Conservation (phyloP, 345 rosid genomes). For the Salix viminalis region DNA sequence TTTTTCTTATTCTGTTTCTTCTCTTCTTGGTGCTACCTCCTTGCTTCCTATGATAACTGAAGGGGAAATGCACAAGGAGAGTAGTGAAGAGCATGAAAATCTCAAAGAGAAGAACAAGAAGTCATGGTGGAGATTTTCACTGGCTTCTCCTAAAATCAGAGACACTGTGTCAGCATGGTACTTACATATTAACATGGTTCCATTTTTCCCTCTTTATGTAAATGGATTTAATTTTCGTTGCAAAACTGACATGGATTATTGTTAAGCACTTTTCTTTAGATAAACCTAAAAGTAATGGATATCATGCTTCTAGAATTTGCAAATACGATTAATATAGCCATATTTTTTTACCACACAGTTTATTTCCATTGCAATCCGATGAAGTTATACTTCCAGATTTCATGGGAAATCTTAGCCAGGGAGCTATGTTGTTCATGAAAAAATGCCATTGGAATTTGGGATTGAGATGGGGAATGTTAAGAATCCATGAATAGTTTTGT, state of each 20-base stretch:
- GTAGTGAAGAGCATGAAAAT: conserved; percentile 32
- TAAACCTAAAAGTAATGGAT: background rate
- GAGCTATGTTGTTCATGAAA: background rate
- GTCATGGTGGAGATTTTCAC: conserved; percentile 76
- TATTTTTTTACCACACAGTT: conserved; percentile 5
- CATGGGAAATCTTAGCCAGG: background rate
- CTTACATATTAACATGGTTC: background rate
- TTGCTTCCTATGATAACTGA: conserved; percentile 59
- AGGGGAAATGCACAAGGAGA: conserved; percentile 32
- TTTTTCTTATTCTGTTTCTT: conserved; percentile 68
- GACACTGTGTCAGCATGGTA: conserved; percentile 53
- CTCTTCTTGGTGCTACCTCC: conserved; percentile 82
- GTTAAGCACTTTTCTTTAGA: background rate
- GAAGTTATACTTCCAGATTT: background rate
- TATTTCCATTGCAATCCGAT: background rate
- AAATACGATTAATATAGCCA: background rate
- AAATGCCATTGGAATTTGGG: background rate
- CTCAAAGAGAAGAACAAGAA: conserved; percentile 44
- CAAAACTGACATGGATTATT: background rate
- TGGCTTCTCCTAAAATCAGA: conserved; percentile 75
- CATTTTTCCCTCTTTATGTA: background rate
- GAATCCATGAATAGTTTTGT: background rate
- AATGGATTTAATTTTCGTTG: background rate
- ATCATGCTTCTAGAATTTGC: background rate
- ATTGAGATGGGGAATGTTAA: background rate